Conservation (phyloP, 2,329 filamentous ascomycete genomes). For the Madurella mycetomatis region DNA sequence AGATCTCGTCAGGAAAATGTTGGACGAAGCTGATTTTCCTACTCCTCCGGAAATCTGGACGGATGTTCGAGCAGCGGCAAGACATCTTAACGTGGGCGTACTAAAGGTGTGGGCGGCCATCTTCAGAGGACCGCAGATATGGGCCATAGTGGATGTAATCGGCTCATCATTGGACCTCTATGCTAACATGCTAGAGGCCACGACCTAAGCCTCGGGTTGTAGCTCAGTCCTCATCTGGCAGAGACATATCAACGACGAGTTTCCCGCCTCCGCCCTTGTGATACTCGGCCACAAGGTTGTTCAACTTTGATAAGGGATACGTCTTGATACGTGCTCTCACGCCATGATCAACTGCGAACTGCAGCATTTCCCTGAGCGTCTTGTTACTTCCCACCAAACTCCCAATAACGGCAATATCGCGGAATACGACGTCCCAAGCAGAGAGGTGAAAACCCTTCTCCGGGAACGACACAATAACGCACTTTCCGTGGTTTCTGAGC, state of each 20-base stretch:
- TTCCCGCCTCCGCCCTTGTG: conserved; percentile 42
- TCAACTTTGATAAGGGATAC: conserved; percentile 34
- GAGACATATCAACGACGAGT: conserved; percentile 38
- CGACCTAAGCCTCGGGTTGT: neutral
- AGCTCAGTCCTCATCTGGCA: conserved; percentile 9
- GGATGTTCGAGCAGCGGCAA: conserved; percentile 4
- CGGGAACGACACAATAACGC: conserved; percentile 44
- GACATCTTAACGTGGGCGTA: conserved; percentile 13
- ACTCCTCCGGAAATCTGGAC: neutral
- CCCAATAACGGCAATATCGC: conserved; percentile 39
- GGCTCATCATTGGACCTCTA: conserved; percentile 17
- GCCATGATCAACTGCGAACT: conserved; percentile 34
- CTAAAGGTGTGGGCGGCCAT: conserved; percentile 20
- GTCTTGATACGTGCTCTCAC: conserved; percentile 34
- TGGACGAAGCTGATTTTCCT: conserved; percentile 19
- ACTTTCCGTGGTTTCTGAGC: conserved; percentile 41
- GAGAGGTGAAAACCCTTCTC: conserved; percentile 40
- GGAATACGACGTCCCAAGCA: conserved; percentile 39
- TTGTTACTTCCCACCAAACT: conserved; percentile 40
- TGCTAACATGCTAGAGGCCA: conserved; percentile 15
- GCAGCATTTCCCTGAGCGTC: conserved; percentile 36
- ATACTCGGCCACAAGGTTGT: conserved; percentile 41
- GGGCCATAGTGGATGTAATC: conserved; percentile 19
- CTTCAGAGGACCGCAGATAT: conserved; percentile 18
- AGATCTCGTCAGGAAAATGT: conserved; percentile 14